Percentiles rank a stretch among this genome's conserved stretches.
phyloP scores from a whole-genome alignment of 306 rosid genomes.

The Cucumis cinereus region DNA sequence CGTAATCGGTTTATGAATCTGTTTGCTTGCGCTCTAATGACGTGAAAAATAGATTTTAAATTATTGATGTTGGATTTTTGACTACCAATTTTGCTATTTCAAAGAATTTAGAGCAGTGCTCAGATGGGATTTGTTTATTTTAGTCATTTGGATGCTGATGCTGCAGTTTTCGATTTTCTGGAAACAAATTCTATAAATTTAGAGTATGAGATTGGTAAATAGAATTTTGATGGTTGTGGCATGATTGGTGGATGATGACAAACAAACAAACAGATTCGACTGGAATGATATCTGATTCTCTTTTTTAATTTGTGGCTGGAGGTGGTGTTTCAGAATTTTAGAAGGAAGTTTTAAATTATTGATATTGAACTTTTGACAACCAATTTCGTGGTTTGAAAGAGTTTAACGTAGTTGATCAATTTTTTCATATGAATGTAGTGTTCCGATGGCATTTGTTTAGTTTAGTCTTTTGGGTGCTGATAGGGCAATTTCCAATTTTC shows the following conservation, averaged over 20 bases:
- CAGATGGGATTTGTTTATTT: neutral
- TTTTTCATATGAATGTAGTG: neutral
- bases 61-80: neutral
- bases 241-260: neutral
- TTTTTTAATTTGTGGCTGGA: neutral
- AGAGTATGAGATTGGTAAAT: neutral
- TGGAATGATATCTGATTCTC: neutral
- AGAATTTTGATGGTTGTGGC: neutral
- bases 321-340: neutral
- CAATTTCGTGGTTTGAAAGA: neutral
- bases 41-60: neutral
- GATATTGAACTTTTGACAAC: neutral
- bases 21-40: neutral
- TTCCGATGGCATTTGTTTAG: neutral
- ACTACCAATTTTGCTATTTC: neutral
- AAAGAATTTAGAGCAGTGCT: neutral
- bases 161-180: neutral
- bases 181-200: neutral
- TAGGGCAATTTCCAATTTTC: neutral
- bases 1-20: neutral
- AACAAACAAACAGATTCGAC: neutral
- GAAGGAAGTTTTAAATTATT: neutral
- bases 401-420: neutral
- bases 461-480: neutral
- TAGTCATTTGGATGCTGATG: neutral